These are phyloP conservation scores for Fusarium globosum DNA, from an alignment of 2,329 filamentous ascomycete genomes.

Conservation along the genomic window DNA sequence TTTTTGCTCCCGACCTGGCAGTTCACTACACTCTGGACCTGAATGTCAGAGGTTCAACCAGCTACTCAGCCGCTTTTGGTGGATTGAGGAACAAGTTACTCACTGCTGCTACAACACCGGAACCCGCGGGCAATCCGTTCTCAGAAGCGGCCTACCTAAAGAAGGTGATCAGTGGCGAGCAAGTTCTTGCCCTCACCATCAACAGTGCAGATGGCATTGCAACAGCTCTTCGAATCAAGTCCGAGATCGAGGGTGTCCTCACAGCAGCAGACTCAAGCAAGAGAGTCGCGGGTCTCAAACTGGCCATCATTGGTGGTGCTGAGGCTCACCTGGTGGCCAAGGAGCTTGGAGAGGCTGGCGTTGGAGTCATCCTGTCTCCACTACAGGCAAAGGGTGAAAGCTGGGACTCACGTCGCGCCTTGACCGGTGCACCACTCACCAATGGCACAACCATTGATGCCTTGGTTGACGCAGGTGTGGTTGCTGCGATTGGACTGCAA, in stretches of 20 bases:
- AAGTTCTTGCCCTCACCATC: constrained; percentile 67
- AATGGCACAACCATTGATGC: constrained; percentile 71
- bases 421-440: constrained; percentile 73
- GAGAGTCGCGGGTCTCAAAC: constrained; percentile 52
- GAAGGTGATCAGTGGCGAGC: constrained; percentile 64
- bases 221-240: constrained; percentile 68
- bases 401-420: constrained; percentile 72
- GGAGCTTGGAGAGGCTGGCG: constrained; percentile 65
- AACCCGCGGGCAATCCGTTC: constrained; percentile 54
- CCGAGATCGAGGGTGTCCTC: constrained; percentile 60
- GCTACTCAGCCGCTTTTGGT: constrained; percentile 66
- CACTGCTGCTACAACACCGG: constrained; percentile 56
- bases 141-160: constrained; percentile 63
- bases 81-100: constrained; percentile 65
- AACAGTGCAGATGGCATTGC: constrained; percentile 74
- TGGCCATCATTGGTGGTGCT: constrained; percentile 71
- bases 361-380: constrained; percentile 70
- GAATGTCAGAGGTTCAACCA: constrained; percentile 53
- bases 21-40: constrained; percentile 69
- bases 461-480: constrained; percentile 68
- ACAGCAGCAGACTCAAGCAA: constrained; percentile 7
- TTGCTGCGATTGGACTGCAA: constrained; percentile 66
- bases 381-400: constrained; percentile 63
- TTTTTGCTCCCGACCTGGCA: constrained; percentile 66
- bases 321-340: constrained; percentile 70